Evolutionary conservation across 2,329 filamentous ascomycete species (phyloP).

Genomic region (Mariannaea elegans): DNA sequence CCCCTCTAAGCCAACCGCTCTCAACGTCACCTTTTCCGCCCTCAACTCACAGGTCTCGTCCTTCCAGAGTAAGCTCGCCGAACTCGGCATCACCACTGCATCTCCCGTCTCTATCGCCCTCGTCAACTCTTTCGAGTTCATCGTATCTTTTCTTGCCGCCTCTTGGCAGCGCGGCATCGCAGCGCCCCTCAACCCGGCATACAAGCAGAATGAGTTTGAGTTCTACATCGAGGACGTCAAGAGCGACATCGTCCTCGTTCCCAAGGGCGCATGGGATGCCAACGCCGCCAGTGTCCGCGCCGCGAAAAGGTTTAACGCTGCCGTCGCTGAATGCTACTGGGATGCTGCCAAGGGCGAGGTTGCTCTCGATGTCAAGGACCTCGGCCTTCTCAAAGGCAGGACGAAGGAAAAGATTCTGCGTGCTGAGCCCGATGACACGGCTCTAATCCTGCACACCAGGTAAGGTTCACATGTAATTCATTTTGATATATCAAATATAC

Average conservation of each 20-base stretch:
- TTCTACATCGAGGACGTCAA: slow-evolving; percentile 91
- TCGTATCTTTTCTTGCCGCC: slow-evolving; percentile 85
- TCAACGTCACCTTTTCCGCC: slow-evolving; percentile 75
- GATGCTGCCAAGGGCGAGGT: slow-evolving; percentile 71
- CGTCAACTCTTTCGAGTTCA: slow-evolving; percentile 87
- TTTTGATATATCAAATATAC: slow-evolving; percentile 11
- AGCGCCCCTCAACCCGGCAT: slow-evolving; percentile 86
- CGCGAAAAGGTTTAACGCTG: slow-evolving; percentile 80
- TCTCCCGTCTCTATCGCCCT: slow-evolving; percentile 84
- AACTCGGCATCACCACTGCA: slow-evolving; percentile 73
- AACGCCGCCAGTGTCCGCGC: slow-evolving; percentile 78
- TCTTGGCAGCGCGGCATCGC: slow-evolving; percentile 87
- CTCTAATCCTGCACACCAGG: slow-evolving; percentile 82
- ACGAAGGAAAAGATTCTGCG: slow-evolving; percentile 51
- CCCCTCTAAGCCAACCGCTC: slow-evolving; percentile 67
- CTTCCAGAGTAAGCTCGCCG: slow-evolving; percentile 82
- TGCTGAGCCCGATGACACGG: slow-evolving; percentile 79
- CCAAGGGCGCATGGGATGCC: slow-evolving; percentile 72
- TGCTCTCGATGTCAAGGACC: slow-evolving; percentile 79
- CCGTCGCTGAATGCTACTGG: slow-evolving; percentile 89
- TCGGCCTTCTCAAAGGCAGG: slow-evolving; percentile 68
- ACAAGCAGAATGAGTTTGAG: slow-evolving; percentile 90
- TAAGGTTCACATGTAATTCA: slow-evolving; percentile 32
- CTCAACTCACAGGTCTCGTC: slow-evolving; percentile 71
- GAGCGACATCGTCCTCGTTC: slow-evolving; percentile 80